Evolutionary conservation across 2,329 filamentous ascomycete species (phyloP), one percentile per base, ranked within the genome.

Genomic region (Claviceps arundinis): DNA sequence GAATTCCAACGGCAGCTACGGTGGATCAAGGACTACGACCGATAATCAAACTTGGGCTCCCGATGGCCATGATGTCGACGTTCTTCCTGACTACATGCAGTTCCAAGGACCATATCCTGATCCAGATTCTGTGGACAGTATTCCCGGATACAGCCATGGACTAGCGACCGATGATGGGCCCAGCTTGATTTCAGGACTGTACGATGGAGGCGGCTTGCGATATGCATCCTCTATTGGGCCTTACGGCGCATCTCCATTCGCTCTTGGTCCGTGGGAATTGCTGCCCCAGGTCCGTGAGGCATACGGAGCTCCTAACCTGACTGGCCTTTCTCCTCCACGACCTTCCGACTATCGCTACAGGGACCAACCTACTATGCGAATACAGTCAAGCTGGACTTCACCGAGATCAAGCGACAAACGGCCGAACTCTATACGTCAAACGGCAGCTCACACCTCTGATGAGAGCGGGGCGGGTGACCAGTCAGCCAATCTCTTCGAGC

Each of bases 301-400:
- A 60, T 64, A 67, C 55, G 52, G 65, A n/a, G 60, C 63, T 55
- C 61, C 67, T 22, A 56, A 59, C 19, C 57, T 67, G 55, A 60
- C 57, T 30, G 59, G 61, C 1, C 41, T 61, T 26, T 60, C 51
- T n/a, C 69, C 67, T 3, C 67, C 68, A 37, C 68, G 67, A 66
- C 62, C 64, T 13, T 57, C 61, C 1, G 49, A 51, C 38, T 55
- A 56, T 34, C 55, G 55, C 2, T 60, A 57, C 22, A 54, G 46
- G 22, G 58, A 60, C 34, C 57, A 60, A 13, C 44, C 53, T 14
- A 44, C 50, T 26, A 19, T 38, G 14, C 38, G 24, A 19, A 7
- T 44, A 34, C 52, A 17, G 42, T 34, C 53, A 48, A 17, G 52
- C 47, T 26, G 38, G 11, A 38, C 14, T 40, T 51, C 22, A 30